Evolutionary conservation across 2,329 filamentous ascomycete genomes (phyloP).

Genomic region (Tolypocladium ovalisporum): DNA sequence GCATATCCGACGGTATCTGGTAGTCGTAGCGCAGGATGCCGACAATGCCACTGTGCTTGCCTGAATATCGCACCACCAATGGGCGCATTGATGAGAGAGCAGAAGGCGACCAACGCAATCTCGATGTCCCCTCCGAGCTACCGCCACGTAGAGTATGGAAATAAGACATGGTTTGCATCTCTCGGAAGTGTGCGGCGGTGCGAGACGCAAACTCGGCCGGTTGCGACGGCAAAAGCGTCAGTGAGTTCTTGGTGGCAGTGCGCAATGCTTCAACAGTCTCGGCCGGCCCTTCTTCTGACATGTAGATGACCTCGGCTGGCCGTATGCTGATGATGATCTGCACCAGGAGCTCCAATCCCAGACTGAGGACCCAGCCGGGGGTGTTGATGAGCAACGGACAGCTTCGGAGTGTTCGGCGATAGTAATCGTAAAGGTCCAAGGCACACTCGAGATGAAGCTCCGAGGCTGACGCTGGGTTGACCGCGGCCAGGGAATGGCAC

Average conservation of each 20-base stretch:
- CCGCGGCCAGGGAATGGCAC: conserved; percentile 55
- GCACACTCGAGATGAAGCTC: conserved; percentile 56
- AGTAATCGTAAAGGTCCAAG: conserved; percentile 49
- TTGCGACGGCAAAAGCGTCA: conserved; percentile 49
- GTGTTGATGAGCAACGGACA: conserved; percentile 61
- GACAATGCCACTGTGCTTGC: conserved; percentile 39
- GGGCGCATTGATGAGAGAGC: conserved; percentile 48
- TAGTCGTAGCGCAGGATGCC: conserved; percentile 60
- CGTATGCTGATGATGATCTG: conserved; percentile 42
- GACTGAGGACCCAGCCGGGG: conserved; percentile 62
- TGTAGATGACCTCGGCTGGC: conserved; percentile 55
- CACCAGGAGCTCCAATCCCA: conserved; percentile 54
- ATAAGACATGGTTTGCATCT: conserved; percentile 73
- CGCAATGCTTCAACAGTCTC: conserved; percentile 45
- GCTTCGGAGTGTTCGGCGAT: conserved; percentile 32
- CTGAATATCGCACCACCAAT: conserved; percentile 50
- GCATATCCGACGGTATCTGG: conserved; percentile 43
- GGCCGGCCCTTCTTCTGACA: conserved; percentile 51
- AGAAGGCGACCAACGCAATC: conserved; percentile 35
- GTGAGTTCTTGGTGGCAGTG: conserved; percentile 27
- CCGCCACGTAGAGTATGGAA: conserved; percentile 43
- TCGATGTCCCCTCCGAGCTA: neutral
- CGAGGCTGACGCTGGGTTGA: conserved; percentile 54
- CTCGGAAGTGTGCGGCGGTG: conserved; percentile 54
- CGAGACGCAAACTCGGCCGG: conserved; percentile 42